Percentiles rank a stretch among this genome's conserved stretches.
Conservation (phyloP, 1,284 basidiomycete genomes). For the Lentinus polychrous region DNA sequence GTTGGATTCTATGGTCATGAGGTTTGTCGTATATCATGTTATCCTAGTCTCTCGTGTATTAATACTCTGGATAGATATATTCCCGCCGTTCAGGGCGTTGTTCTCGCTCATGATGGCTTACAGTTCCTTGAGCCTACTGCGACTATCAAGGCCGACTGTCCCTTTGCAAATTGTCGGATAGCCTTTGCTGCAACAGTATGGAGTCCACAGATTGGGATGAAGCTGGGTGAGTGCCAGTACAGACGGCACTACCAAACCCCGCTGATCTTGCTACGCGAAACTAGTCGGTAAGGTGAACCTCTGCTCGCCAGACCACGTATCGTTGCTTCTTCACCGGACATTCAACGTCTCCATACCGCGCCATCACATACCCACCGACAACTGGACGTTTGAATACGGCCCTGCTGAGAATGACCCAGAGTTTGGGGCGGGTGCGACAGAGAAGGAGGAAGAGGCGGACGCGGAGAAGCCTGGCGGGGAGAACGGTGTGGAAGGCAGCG, state of each 20-base stretch:
- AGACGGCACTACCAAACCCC: constrained; percentile 4
- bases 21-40: constrained; percentile 36
- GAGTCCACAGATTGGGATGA: constrained; percentile 84
- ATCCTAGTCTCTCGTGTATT: not conserved
- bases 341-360: constrained; percentile 97
- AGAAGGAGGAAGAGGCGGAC: constrained; percentile 18
- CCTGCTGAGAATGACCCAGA: constrained; percentile 72
- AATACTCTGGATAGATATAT: constrained; percentile 64
- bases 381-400: constrained; percentile 86
- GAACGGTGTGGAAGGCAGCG: constrained; percentile 29
- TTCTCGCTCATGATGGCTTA: constrained; percentile 81
- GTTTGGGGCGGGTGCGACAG: constrained; percentile 37
- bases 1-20: constrained; percentile 90
- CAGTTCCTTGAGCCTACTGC: constrained; percentile 66
- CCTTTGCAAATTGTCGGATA: constrained; percentile 75
- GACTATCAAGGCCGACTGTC: constrained; percentile 77
- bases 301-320: constrained; percentile 91
- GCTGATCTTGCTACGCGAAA: constrained; percentile 8
- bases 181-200: constrained; percentile 84
- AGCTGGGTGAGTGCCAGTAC: constrained; percentile 53
- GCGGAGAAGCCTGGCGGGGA: constrained; percentile 13
- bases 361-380: constrained; percentile 78
- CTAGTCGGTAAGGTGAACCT: constrained; percentile 83
- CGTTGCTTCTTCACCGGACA: constrained; percentile 86
- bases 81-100: constrained; percentile 80